Evolutionary conservation across 2,329 filamentous ascomycete species (phyloP).

Genomic region (Colletotrichum sp.): DNA sequence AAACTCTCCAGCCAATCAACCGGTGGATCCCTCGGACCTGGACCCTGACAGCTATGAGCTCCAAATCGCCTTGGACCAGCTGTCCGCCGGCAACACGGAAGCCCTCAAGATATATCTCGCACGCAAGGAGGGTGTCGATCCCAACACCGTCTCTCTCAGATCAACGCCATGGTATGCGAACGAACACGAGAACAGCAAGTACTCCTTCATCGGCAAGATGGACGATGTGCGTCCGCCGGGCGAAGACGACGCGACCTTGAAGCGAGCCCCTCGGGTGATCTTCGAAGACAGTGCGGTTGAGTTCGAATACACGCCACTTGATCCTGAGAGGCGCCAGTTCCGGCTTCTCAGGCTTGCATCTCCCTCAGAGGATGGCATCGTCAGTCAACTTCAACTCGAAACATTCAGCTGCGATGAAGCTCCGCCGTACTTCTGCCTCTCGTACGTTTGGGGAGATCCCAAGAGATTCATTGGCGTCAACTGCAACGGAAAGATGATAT

Average conservation of each 20-base stretch:
- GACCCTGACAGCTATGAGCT: background rate
- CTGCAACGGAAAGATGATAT: background rate
- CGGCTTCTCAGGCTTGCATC: background rate
- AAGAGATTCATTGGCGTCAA: background rate
- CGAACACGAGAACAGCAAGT: background rate
- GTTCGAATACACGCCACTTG: background rate
- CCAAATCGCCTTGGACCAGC: conserved; percentile 3
- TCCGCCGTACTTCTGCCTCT: background rate
- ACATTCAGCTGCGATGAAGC: background rate
- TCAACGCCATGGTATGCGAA: background rate
- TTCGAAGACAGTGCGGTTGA: background rate
- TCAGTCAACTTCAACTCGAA: background rate
- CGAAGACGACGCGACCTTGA: background rate
- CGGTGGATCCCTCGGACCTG: background rate
- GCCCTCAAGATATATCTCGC: background rate
- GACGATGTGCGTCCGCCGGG: background rate
- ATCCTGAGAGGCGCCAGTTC: background rate
- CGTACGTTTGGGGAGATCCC: conserved; percentile 5
- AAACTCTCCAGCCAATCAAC: background rate
- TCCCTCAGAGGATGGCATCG: background rate
- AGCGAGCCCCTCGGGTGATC: background rate
- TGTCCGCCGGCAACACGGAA: background rate
- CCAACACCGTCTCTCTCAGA: background rate
- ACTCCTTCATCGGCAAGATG: background rate
- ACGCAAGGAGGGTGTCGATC: background rate